A percentile compares a stretch with the other conserved stretches of the same genome.
phyloP scores from a whole-genome alignment of 192 early-diverging fungal genomes.

The Gamsiella multidivaricata region DNA sequence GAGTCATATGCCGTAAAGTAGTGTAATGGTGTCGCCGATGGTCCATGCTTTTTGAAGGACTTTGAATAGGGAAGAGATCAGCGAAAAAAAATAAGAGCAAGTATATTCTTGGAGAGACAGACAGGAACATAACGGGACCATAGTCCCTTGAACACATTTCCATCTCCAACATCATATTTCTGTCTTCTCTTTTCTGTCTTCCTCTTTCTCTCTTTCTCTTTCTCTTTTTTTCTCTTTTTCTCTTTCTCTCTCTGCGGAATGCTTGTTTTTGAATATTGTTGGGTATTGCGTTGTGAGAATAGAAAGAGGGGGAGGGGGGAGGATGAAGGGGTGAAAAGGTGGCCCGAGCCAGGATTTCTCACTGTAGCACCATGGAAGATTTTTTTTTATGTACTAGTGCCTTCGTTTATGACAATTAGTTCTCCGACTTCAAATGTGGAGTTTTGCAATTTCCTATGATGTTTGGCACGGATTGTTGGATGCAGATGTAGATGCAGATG shows the following conservation, averaged over 20 bases:
- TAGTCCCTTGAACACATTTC: too few relatives aligned
- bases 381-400: not conserved
- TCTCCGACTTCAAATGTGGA: not conserved
- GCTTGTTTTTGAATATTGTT: too few relatives aligned
- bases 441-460: not conserved
- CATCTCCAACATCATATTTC: too few relatives aligned
- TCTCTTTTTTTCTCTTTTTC: too few relatives aligned
- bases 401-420: not conserved
- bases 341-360: not conserved
- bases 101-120: not conserved
- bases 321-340: too few relatives aligned
- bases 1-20: slow-evolving; percentile 11
- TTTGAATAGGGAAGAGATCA: not conserved
- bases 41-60: not conserved
- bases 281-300: not conserved
- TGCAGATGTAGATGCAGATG: too few relatives aligned
- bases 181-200: not conserved
- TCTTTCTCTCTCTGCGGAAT: too few relatives aligned
- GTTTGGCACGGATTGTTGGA: not conserved
- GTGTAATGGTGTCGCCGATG: too few relatives aligned
- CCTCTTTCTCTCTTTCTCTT: not conserved
- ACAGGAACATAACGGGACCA: too few relatives aligned
- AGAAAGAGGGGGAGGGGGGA: too few relatives aligned
- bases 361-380: not conserved
- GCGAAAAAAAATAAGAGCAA: not conserved